Conservation (phyloP, 768 basidiomycete species). For the Phylloporus arenicola region DNA sequence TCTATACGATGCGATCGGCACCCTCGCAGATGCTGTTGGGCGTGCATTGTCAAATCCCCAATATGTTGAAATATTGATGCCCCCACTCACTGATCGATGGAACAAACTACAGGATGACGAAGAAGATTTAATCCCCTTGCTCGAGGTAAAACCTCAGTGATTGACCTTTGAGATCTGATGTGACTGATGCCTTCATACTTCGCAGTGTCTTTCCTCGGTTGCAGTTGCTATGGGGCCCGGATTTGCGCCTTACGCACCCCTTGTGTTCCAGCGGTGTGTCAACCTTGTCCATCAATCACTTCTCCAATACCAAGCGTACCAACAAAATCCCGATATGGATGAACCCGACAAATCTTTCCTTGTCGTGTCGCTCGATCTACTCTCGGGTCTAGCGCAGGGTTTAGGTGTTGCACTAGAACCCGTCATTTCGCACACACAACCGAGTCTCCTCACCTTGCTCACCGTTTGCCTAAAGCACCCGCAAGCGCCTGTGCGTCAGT, state of each 20-base stretch:
- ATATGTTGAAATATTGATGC: conserved; percentile 95
- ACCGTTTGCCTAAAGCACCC: conserved; percentile 92
- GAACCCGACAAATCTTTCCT: conserved; percentile 97
- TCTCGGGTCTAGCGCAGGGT: conserved; percentile 94
- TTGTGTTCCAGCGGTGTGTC: conserved; percentile 89
- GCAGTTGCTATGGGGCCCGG: conserved; percentile 91
- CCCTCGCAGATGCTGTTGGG: conserved; percentile 94
- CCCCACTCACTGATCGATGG: conserved; percentile 88
- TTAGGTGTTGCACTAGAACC: conserved; percentile 74
- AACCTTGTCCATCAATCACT: conserved; percentile 80
- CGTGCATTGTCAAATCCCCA: conserved; percentile 76
- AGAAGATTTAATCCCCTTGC: conserved; percentile 85
- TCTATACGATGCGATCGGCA: conserved; percentile 97
- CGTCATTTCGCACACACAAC: conserved; percentile 63
- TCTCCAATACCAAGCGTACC: conserved; percentile 79
- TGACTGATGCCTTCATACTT: not conserved
- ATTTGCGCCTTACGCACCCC: conserved; percentile 83
- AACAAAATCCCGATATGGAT: conserved; percentile 84
- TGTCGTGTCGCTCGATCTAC: conserved; percentile 93
- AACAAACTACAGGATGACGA: conserved; percentile 86
- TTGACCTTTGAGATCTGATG: not conserved
- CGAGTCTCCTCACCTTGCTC: conserved; percentile 75
- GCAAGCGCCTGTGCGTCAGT: conserved; percentile 92
- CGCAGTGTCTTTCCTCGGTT: conserved; percentile 92
- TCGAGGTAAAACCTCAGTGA: conserved; percentile 64